These are phyloP conservation scores for Trichoderma citrinoviride DNA, from an alignment of 2,329 filamentous ascomycete species.

Conservation along the genomic window DNA sequence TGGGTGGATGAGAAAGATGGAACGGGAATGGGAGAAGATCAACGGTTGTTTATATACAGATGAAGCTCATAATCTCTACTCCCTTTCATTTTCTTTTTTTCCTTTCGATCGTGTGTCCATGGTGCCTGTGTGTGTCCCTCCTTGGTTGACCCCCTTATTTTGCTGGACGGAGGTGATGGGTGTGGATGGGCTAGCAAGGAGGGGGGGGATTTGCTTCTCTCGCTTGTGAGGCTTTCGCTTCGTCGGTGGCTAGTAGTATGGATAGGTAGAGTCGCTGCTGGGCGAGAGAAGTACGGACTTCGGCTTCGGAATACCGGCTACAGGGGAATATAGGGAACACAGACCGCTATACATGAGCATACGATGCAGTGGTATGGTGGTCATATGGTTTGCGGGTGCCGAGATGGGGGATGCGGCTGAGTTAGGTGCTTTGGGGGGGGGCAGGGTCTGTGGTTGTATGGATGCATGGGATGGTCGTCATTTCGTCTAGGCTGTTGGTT, in stretches of 20 bases:
- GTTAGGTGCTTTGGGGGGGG: too few relatives aligned
- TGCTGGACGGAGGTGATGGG: background rate
- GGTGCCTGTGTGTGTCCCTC: background rate
- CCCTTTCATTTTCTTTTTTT: background rate
- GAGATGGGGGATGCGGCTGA: background rate
- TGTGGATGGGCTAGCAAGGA: background rate
- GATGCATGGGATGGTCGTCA: background rate
- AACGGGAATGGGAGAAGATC: background rate
- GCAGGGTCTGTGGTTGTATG: too few relatives aligned
- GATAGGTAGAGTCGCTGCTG: background rate
- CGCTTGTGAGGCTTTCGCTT: background rate
- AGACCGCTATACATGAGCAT: background rate
- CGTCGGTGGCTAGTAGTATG: background rate
- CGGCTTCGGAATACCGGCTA: background rate
- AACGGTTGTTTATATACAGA: slow-evolving; percentile 2
- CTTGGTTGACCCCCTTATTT: background rate
- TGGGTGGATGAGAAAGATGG: background rate
- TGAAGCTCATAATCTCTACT: background rate
- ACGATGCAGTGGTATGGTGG: too few relatives aligned
- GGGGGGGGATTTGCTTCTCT: background rate
- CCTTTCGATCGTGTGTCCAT: background rate
- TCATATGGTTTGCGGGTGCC: background rate
- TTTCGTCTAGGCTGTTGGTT: background rate
- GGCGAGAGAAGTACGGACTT: background rate
- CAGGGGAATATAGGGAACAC: background rate